Percentiles rank a stretch among this genome's conserved stretches.
phyloP scores from a whole-genome alignment of 129 eudicot genomes.

The Flaveria trinervia region DNA sequence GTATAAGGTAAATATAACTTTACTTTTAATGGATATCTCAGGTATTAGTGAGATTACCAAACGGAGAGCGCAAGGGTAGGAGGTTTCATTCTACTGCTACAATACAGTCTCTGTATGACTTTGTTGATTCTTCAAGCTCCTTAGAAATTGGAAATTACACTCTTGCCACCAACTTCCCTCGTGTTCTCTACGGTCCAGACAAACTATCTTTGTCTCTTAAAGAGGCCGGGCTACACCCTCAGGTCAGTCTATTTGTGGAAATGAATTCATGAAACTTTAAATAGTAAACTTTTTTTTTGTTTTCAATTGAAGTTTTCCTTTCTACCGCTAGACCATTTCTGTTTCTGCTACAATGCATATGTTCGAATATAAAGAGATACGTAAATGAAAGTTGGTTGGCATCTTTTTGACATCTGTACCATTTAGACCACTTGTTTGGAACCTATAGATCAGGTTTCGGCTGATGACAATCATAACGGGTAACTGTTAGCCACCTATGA shows the following conservation, averaged over 20 bases:
- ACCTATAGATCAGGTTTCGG: no score
- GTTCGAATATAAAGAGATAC: no score
- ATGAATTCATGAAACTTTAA: slow-evolving; percentile 41
- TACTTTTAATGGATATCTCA: not conserved
- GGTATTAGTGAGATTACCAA: slow-evolving; percentile 91
- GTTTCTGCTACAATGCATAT: no score
- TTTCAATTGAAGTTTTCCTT: no score
- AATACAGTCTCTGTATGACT: slow-evolving; percentile 69
- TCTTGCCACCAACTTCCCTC: slow-evolving; percentile 86
- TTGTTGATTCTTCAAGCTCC: slow-evolving; percentile 81
- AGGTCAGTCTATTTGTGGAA: slow-evolving; percentile 89
- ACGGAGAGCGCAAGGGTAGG: slow-evolving; percentile 84
- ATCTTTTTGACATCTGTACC: no score
- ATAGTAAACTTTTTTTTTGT: no score
- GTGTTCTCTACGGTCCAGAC: slow-evolving; percentile 70
- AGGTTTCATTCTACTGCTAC: slow-evolving; percentile 54
- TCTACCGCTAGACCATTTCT: no score
- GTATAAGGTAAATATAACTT: not conserved
- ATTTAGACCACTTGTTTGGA: no score
- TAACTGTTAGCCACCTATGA: no score
- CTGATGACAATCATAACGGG: no score
- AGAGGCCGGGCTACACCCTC: slow-evolving; percentile 87
- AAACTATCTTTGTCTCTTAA: slow-evolving; percentile 58
- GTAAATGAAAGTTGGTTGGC: no score
- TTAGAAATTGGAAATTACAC: slow-evolving; percentile 59